Evolutionary conservation across 2,329 filamentous ascomycete genomes (phyloP), one percentile per base, ranked within the genome.

Genomic region (Tolypocladium endophyticum): DNA sequence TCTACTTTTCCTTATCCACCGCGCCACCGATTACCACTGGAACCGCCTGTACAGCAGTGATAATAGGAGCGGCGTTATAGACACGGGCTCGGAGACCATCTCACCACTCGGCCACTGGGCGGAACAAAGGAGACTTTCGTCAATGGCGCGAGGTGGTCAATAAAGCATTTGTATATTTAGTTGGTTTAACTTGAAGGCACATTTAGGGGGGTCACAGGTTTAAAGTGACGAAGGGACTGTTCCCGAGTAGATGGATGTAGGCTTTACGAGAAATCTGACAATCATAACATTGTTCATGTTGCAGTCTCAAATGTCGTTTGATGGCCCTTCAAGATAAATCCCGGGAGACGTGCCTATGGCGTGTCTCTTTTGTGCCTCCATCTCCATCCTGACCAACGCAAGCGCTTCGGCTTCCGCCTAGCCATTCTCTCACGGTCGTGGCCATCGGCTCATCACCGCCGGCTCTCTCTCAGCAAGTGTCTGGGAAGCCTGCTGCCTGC

Each of bases 101-200:
- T 50, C 18, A 20, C 20, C 25, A 9, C 5, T n/a, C 56, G 28
- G 39, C 41, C n/a, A 35, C 20, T 36, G 41, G 55, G 16, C 38
- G 35, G 25, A 28, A 57, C 23, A 28, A 45, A 38, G 35, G 35
- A 20, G 25, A 18, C 52, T 20, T 35, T 23, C 56, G 23, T 38
- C 38, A 35, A 18, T 45, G 56, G 39, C 41, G 43, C 55, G 60
- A 60, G 58, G 55, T 47, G 57, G 61, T 55, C 65, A 61, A 64
- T 58, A 62, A 63, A 59, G 60, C 63, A 64, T 62, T 63, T 72
- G 68, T 69, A 72, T 66, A 73, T 68, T 68, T 70, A 66, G 64
- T 62, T 68, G 61, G 61, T 58, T 63, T 62, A 64, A 60, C 59
- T 61, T 60, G 58, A 47, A 55, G 59, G 57, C 45, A 55, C 58